Evolutionary conservation across 23 red algal genomes (phyloP), one percentile per base, ranked within the genome.

Genomic region (Gracilaria caudata): DNA sequence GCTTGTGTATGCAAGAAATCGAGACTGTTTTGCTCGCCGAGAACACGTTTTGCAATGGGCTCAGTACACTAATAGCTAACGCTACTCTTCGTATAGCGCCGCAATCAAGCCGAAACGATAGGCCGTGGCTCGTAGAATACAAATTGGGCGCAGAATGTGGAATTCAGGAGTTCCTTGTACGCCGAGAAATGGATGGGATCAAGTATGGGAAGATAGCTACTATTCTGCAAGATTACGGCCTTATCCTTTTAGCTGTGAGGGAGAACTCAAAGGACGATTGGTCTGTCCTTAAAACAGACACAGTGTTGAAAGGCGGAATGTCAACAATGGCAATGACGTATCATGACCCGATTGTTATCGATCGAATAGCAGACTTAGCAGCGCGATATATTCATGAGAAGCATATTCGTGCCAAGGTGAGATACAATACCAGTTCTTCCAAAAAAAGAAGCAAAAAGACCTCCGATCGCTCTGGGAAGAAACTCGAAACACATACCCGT

Each of bases 1-100:
- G 78, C 61, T 60, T 96, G 19, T 96, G 94, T 51, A 77, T 87
- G 64, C 86, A 92, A 61, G 82, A 92, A 51, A 51, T 96, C 41
- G 87, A 83, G 34, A 90, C 71, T 20, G 83, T 78, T 16, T 51
- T 96, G 49, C 58, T 96, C 3, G 87, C 94, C 2, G 86, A 86
- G 47, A 96, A 92, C 23, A 86, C 86, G 51, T 86, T 92, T 81
- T 96, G 94, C 66, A 92, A 96, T 66, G 94, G 94, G 14, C 71
- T 90, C 28, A 92, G 86, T 33, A 96, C 94, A 34, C 84, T 96
- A 7, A 77, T 96, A 43, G 79, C 77, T 9, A 96, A 96, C 53
- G 88, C 84, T 30, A 78, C 90, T 14, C 78, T 87, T 78, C 73
- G 91, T 26, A 81, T 94, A 19, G 85, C 85, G 28, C 85, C 85